Base-by-base conservation (phyloP, 306 rosid species). In the Ceratonia siliqua region DNA sequence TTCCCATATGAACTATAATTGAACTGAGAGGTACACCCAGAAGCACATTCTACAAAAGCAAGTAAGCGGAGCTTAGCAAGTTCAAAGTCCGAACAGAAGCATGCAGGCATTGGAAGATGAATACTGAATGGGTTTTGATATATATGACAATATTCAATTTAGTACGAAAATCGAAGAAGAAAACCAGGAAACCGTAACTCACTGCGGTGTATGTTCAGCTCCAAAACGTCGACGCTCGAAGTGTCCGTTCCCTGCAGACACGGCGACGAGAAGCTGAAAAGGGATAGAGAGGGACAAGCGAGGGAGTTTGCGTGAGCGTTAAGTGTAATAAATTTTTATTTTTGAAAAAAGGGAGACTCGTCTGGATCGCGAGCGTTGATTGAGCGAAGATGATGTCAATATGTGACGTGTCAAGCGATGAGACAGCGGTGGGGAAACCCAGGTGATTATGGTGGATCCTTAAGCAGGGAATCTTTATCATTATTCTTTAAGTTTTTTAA, bases 201-300 rank as follows among this genome's bases (percentile, higher is more conserved):
- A 72, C 59, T 33, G 61, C 0, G 22, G 62, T 24, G 77, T 14
- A 20, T 7, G 43, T 21, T 50, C 17, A 14, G 58, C 68, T 22
- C 59, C 70, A 48, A 70, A 82, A 80, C 78, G 54, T 30, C 66
- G 71, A 27, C 74, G 67, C 45, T 62, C 73, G 14, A 21, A 43
- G 62, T 56, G 75, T 20, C 15, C 42, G 42, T 70, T 72, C 62
- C 71, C 69, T 43, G 30, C 68, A 56, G 66, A 75, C 42, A 33
- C 71, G 39, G 76, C 65, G 70, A 58, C 36, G 78, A 78, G 84
- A 68, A 84, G 89, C 82, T 67, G 87, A 81, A 83, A 79, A 74
- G 85, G 14, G 24, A 69, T n/a, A 25, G 68, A 25, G 8, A 18
- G 57, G 18, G 53, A 46, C 25, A 15, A 35, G 20, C 3, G 68